Percentiles rank a stretch among this genome's conserved stretches.
Conservation (phyloP, 139 green algal species). For the Chlamydomonas urium region DNA sequence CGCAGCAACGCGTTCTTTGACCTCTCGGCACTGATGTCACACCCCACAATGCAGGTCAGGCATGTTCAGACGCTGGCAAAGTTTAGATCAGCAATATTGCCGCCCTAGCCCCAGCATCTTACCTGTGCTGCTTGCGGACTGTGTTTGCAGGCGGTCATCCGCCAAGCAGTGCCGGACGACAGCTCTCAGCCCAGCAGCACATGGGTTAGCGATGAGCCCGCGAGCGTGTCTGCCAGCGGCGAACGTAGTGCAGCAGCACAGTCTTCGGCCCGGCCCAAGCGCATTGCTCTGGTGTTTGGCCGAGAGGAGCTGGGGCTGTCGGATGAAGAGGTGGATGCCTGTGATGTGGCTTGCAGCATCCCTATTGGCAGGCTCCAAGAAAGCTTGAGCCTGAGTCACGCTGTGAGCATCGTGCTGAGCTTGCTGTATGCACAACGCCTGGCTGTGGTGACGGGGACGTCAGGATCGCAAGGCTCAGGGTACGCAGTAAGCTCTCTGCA, state of each 20-base stretch:
- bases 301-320: conserved; percentile 57
- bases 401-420: conserved; percentile 53
- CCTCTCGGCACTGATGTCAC: neutral
- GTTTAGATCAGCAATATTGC: neutral
- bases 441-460: neutral
- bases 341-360: conserved; percentile 49
- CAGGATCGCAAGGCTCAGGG: neutral
- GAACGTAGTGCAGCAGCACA: conserved; percentile 3
- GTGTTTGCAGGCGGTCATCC: conserved; percentile 3
- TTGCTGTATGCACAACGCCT: conserved; percentile 27
- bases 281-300: conserved; percentile 57
- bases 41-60: conserved; percentile 14
- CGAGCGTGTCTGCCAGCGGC: too few relatives aligned
- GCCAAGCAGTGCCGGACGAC: neutral
- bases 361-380: conserved; percentile 55
- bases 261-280: neutral
- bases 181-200: neutral
- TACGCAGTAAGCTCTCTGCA: neutral
- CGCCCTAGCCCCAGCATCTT: neutral
- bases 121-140: neutral
- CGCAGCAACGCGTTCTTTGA: conserved; percentile 6
- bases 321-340: conserved; percentile 54
- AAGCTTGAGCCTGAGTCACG: conserved; percentile 51
- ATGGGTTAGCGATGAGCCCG: too few relatives aligned
- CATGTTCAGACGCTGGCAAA: neutral